phyloP scores from a whole-genome alignment of 163 green algal species.

The Volvox carteri region DNA sequence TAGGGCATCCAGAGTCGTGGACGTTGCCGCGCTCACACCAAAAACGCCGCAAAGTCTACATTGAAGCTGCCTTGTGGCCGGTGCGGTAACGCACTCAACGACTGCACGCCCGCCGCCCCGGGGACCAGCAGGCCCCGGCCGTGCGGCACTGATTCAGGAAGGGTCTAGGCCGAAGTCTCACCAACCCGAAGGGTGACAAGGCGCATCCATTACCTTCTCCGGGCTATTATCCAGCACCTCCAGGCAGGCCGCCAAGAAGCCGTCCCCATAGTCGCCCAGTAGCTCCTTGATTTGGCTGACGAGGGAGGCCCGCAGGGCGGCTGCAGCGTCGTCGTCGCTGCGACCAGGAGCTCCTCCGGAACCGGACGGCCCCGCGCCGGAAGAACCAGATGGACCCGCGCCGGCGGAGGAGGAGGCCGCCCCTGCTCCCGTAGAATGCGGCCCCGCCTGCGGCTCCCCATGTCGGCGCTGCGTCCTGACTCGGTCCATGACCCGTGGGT shows the following conservation, averaged over 20 bases:
- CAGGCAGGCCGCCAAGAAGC: slow-evolving; percentile 79
- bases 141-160: too few relatives aligned
- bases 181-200: too few relatives aligned
- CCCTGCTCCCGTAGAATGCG: background rate
- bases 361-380: slow-evolving; percentile 7
- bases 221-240: slow-evolving; percentile 57
- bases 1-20: too few relatives aligned
- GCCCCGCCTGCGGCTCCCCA: background rate
- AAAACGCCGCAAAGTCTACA: too few relatives aligned
- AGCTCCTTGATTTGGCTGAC: slow-evolving; percentile 73
- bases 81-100: too few relatives aligned
- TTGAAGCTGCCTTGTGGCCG: too few relatives aligned
- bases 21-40: too few relatives aligned
- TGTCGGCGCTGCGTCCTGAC: slow-evolving; percentile 45
- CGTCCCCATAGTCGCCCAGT: slow-evolving; percentile 81
- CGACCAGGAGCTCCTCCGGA: slow-evolving; percentile 1
- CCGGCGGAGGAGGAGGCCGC: background rate
- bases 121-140: too few relatives aligned
- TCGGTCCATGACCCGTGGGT: slow-evolving; percentile 30
- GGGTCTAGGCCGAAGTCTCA: too few relatives aligned
- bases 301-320: slow-evolving; percentile 3
- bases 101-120: too few relatives aligned
- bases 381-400: background rate
- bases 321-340: background rate
- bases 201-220: slow-evolving; percentile 67